Evolutionary conservation across 805 yeast species (phyloP).

Genomic region (Jamesozyma lodderae): DNA sequence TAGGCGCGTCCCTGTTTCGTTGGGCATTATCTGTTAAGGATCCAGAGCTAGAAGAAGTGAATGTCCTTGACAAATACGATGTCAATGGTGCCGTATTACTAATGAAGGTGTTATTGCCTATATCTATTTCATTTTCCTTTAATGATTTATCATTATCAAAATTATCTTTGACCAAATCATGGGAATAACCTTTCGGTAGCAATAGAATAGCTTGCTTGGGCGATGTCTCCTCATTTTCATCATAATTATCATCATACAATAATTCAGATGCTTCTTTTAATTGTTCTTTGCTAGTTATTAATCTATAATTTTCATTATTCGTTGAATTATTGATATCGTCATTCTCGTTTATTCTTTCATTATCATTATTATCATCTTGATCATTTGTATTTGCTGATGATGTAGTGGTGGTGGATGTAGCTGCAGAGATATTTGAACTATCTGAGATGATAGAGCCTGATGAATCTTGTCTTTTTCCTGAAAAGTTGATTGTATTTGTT

Average conservation of each 20-base stretch:
- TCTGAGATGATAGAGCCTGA: neutral
- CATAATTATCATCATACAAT: constrained; percentile 6
- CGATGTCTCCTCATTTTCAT: constrained; percentile 11
- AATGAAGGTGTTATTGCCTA: neutral
- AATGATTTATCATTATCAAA: neutral
- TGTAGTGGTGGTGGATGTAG: neutral
- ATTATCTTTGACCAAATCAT: constrained; percentile 1
- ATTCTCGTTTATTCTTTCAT: no score
- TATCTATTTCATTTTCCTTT: neutral
- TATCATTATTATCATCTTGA: no score
- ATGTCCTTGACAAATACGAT: neutral
- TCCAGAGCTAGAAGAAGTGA: neutral
- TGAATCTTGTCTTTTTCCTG: neutral
- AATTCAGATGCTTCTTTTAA: constrained; percentile 16
- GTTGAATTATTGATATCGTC: neutral
- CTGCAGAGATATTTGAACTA: neutral
- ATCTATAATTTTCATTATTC: constrained; percentile 10
- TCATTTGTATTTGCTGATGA: no score
- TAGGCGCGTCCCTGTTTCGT: neutral
- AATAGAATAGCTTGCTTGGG: constrained; percentile 25
- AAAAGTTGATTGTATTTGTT: no score
- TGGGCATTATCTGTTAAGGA: neutral
- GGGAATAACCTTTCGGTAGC: constrained; percentile 22
- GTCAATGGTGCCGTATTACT: neutral
- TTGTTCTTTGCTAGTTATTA: constrained; percentile 21